Conservation (phyloP, 2,329 filamentous ascomycete species). For the Fusarium incarnatum region DNA sequence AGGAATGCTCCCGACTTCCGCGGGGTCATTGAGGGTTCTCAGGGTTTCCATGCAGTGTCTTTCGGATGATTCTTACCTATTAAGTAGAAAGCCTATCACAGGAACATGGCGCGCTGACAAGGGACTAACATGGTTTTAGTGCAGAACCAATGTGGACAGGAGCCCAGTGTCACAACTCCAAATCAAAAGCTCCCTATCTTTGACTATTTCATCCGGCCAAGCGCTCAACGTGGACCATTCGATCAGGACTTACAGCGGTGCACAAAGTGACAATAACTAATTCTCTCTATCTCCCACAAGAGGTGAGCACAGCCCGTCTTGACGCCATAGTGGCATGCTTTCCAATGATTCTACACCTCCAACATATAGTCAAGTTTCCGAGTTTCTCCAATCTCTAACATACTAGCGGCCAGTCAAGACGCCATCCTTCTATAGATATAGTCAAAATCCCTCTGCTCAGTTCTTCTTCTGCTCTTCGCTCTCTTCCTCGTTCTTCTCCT, state of each 20-base stretch:
- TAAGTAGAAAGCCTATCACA: not conserved
- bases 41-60: not conserved
- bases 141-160: no score
- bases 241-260: not conserved
- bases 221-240: not conserved
- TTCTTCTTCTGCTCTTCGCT: slow-evolving; percentile 18
- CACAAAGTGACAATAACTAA: not conserved
- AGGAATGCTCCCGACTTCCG: not conserved
- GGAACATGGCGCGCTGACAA: not conserved
- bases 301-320: not conserved
- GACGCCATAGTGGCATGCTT: no score
- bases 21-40: not conserved
- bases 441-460: not conserved
- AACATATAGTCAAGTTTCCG: not conserved
- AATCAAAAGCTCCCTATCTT: not conserved
- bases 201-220: not conserved
- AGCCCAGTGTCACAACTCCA: not conserved
- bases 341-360: not conserved
- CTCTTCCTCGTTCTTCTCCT: slow-evolving; percentile 50
- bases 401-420: slow-evolving; percentile 1
- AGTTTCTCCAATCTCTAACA: slow-evolving; percentile 24
- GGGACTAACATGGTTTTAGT: not conserved
- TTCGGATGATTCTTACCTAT: not conserved
- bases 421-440: slow-evolving; percentile 8
- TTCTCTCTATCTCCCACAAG: not conserved